These are phyloP conservation scores for Phylloporus scabripes DNA, from an alignment of 768 basidiomycete species.

Conservation along the genomic window DNA sequence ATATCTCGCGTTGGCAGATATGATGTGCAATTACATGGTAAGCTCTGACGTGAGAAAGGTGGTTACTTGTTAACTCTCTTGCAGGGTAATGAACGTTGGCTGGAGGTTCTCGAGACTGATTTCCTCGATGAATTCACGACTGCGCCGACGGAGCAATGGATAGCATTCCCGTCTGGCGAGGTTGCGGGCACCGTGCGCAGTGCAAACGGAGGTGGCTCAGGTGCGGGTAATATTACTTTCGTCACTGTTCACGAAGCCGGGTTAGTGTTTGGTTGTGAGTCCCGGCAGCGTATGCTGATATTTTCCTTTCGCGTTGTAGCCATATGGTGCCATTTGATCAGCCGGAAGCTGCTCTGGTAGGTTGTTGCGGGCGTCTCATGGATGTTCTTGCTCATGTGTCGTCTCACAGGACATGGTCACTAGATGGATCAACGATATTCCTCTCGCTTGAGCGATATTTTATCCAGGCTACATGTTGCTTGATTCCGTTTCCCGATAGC, in stretches of 20 bases:
- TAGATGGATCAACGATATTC: conserved; percentile 51
- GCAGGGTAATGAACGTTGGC: conserved; percentile 76
- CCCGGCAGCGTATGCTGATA: background rate
- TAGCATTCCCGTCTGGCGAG: conserved; percentile 46
- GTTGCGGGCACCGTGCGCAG: conserved; percentile 63
- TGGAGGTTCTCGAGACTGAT: conserved; percentile 53
- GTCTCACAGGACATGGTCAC: conserved; percentile 49
- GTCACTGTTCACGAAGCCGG: conserved; percentile 77
- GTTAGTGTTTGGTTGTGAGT: conserved; percentile 35
- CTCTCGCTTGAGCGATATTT: conserved; percentile 31
- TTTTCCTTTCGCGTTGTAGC: conserved; percentile 33
- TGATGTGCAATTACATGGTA: conserved; percentile 85
- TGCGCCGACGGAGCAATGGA: conserved; percentile 50
- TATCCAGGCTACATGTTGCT: background rate
- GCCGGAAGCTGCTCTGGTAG: conserved; percentile 75
- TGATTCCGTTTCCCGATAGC: background rate
- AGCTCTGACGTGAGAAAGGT: conserved; percentile 9
- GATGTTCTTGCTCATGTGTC: background rate
- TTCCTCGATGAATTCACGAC: conserved; percentile 58
- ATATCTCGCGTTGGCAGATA: conserved; percentile 41
- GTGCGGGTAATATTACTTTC: conserved; percentile 83
- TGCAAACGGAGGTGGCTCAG: conserved; percentile 57
- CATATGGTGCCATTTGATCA: conserved; percentile 93
- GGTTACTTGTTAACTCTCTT: background rate
- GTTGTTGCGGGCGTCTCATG: conserved; percentile 15